Percentiles rank a stretch among this genome's conserved stretches.
Conservation (phyloP, 768 basidiomycete species). For the Tulasnella sp. region DNA sequence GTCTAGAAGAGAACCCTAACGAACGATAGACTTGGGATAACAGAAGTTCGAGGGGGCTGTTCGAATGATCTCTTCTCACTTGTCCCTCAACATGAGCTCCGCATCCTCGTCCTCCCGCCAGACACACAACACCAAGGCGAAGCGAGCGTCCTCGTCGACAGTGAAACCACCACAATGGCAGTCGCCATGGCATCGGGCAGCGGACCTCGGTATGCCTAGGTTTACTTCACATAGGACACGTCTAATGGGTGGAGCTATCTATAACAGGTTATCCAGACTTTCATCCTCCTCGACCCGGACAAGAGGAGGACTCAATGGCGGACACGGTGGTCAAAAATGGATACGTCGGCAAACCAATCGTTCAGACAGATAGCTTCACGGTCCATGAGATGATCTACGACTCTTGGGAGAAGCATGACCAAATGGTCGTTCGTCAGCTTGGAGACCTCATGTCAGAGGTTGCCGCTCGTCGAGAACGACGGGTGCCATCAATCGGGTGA, state of each 20-base stretch:
- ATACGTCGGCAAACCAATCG: constrained; percentile 31
- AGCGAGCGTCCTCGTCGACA: constrained; percentile 7
- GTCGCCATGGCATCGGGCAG: constrained; percentile 49
- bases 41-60: no score
- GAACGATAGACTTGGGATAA: no score
- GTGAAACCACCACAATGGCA: constrained; percentile 56
- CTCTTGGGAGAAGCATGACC: constrained; percentile 39
- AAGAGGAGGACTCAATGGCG: constrained; percentile 65
- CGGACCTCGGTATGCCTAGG: constrained; percentile 50
- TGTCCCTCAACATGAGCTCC: constrained; percentile 12
- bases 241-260: background rate
- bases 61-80: constrained; percentile 12
- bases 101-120: constrained; percentile 6
- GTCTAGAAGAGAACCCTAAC: no score
- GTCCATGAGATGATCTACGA: constrained; percentile 18
- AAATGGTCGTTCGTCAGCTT: constrained; percentile 50
- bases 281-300: constrained; percentile 59
- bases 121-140: background rate
- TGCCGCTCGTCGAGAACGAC: constrained; percentile 50
- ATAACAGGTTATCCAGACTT: constrained; percentile 60
- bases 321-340: constrained; percentile 56
- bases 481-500: constrained; percentile 50
- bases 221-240: background rate
- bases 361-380: constrained; percentile 17
- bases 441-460: constrained; percentile 57